Percentiles rank a stretch among this genome's conserved stretches.
Conservation (phyloP, 2,329 filamentous ascomycete genomes). For the Lizonia empirigonia region DNA sequence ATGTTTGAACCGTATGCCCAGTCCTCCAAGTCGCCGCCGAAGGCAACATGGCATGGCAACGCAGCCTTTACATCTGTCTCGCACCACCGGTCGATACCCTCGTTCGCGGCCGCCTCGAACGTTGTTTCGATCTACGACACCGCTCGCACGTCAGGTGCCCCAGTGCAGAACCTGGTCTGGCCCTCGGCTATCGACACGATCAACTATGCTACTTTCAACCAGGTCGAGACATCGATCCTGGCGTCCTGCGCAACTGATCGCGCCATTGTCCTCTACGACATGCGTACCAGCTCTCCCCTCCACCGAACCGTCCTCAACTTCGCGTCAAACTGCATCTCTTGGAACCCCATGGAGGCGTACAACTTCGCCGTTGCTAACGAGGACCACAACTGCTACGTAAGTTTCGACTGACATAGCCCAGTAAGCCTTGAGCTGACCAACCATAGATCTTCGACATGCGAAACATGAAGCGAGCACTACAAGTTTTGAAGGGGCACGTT, state of each 20-base stretch:
- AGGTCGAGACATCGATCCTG: slow-evolving; percentile 89
- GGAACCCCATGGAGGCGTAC: slow-evolving; percentile 97
- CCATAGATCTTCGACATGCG: slow-evolving; percentile 83
- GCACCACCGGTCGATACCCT: slow-evolving; percentile 77
- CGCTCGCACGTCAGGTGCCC: slow-evolving; percentile 74
- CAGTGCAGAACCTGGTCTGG: slow-evolving; percentile 83
- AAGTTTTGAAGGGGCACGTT: slow-evolving; percentile 89
- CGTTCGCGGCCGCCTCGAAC: slow-evolving; percentile 79
- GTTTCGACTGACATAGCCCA: background rate
- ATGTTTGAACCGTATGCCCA: slow-evolving; percentile 89
- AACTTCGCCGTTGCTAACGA: slow-evolving; percentile 93
- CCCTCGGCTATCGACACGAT: slow-evolving; percentile 87
- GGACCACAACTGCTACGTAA: slow-evolving; percentile 81
- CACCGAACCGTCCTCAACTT: slow-evolving; percentile 82
- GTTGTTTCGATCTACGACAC: slow-evolving; percentile 89
- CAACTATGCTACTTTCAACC: slow-evolving; percentile 86
- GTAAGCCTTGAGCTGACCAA: slow-evolving; percentile 6
- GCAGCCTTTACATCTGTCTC: slow-evolving; percentile 83
- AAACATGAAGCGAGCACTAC: slow-evolving; percentile 83
- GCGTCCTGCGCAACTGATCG: slow-evolving; percentile 85
- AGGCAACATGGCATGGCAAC: slow-evolving; percentile 82
- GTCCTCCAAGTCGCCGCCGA: slow-evolving; percentile 68
- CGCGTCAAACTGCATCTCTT: slow-evolving; percentile 89
- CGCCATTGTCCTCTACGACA: slow-evolving; percentile 87
- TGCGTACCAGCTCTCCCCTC: slow-evolving; percentile 83